Evolutionary conservation across 2,329 filamentous ascomycete species (phyloP).

Genomic region (Aspergillus pseudoviridinutans): DNA sequence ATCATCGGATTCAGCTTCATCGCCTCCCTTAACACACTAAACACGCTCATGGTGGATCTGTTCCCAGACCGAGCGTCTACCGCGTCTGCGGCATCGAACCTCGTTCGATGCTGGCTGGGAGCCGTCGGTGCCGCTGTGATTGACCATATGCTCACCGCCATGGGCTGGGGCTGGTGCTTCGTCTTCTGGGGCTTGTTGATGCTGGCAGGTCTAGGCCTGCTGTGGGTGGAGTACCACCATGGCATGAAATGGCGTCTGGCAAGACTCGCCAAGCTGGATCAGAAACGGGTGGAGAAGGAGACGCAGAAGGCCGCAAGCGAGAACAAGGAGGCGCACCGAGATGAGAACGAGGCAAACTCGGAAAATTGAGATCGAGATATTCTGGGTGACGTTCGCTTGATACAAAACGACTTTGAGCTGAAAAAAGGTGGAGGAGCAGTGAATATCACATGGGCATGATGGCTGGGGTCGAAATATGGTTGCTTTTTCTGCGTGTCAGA

Average conservation of each 20-base stretch:
- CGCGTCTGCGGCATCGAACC: conserved; percentile 26
- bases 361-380: not conserved
- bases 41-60: conserved; percentile 29
- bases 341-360: not conserved
- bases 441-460: not conserved
- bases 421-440: not conserved
- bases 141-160: conserved; percentile 20
- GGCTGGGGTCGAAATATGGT: not conserved
- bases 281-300: conserved; percentile 11
- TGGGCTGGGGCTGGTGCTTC: conserved; percentile 29
- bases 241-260: conserved; percentile 18
- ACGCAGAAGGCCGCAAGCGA: conserved; percentile 3
- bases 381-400: not conserved
- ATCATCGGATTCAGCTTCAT: conserved; percentile 26
- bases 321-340: conserved; percentile 2
- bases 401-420: not conserved
- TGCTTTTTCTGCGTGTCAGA: not conserved
- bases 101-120: conserved; percentile 27
- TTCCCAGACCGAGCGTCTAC: conserved; percentile 23
- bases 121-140: conserved; percentile 25
- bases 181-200: conserved; percentile 19
- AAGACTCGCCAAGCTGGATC: not conserved
- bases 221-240: conserved; percentile 12
- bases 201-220: conserved; percentile 11
- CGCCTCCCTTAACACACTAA: conserved; percentile 19